Evolutionary conservation across 202 grass and related monocot genomes (phyloP), one percentile per base, ranked within the genome.

Genomic region (Eragrostis tef): DNA sequence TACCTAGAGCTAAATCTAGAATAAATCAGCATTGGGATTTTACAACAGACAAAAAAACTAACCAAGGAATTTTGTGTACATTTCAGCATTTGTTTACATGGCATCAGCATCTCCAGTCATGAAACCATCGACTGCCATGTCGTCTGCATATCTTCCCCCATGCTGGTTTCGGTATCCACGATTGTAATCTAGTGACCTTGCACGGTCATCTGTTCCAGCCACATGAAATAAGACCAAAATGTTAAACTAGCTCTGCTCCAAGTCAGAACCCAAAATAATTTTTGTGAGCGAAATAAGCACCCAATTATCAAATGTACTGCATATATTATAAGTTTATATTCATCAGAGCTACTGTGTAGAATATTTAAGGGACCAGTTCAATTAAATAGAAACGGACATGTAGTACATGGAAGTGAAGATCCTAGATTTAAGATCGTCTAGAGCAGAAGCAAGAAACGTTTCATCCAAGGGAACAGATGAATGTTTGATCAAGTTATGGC

Each of bases 121-220:
- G 26, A 65, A 29, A 47, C 61, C 81, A n/a, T 75, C 70, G 1
- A 71, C 69, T 10, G 60, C 81, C 73, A 79, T 73, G 54, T 78
- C 77, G 72, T 87, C 52, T 9, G 13, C 50, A 34, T 83, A 68
- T 70, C 62, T 68, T 54, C 73, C 58, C 11, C 50, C 70, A 2
- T 81, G 81, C 14, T 76, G 53, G 48, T 87, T 84, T 17, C 71
- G 86, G 80, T 84, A 84, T 66, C 84, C 88, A 71, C 65, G 74
- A 61, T 84, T 81, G 16, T 39, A 46, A 41, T 83, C 79, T 39
- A 67, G 43, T 24, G 83, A 29, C 66, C 64, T 69, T 31, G 68
- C 82, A 42, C 53, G 83, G 8, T 54, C 70, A 44, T 86, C 82
- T 67, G 70, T 45, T 75, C 70, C 78, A 67, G 44, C 11, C 11